Conservation (phyloP, 768 basidiomycete genomes). For the Boletus huronensis region DNA sequence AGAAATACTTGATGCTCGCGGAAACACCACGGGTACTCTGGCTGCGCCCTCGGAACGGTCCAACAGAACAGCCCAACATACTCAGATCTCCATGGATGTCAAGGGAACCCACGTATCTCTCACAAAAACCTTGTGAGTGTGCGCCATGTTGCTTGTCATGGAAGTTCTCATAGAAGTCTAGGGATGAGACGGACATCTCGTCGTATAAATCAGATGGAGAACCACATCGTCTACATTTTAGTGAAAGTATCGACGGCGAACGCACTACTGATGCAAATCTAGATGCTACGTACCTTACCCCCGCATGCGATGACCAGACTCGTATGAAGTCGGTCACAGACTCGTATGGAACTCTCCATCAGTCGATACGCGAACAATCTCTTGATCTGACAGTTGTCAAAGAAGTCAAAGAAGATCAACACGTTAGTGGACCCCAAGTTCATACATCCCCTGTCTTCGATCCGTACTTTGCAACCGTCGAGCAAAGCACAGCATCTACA, state of each 20-base stretch:
- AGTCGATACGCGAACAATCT: not conserved
- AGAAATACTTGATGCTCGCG: not conserved
- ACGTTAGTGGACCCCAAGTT: not conserved
- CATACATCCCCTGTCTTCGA: not conserved
- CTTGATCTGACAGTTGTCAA: not conserved
- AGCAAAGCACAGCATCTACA: not conserved
- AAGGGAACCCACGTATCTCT: not conserved
- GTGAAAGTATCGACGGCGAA: not conserved
- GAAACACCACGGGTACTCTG: not conserved
- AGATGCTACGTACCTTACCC: not conserved
- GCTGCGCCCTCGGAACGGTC: not conserved
- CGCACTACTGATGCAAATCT: not conserved
- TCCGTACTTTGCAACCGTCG: not conserved
- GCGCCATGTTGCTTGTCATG: not conserved
- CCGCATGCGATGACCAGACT: not conserved
- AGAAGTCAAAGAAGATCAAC: not conserved
- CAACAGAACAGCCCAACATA: not conserved
- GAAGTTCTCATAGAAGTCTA: conserved; percentile 1
- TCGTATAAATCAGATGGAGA: not conserved
- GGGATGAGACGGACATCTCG: not conserved
- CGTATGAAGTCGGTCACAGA: not conserved
- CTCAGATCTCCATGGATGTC: not conserved
- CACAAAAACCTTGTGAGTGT: conserved; percentile 1
- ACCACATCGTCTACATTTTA: not conserved
- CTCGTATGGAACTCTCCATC: not conserved